These are phyloP conservation scores for Cocos nucifera DNA, from an alignment of 176 grass and related monocot genomes.

Conservation along the genomic window DNA sequence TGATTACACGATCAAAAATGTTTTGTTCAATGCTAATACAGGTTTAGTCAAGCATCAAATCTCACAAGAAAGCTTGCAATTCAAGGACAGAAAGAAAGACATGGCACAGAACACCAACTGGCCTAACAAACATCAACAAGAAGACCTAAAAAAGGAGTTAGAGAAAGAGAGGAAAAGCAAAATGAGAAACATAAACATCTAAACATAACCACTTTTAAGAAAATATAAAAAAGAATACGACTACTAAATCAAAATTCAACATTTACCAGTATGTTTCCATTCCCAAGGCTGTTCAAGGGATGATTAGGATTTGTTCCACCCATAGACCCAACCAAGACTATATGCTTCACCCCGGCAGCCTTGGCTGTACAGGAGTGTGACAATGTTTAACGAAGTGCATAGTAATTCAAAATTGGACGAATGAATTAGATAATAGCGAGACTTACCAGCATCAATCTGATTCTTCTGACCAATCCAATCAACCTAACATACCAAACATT, in stretches of 20 bases:
- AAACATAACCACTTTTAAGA: not conserved
- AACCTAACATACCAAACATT: slow-evolving; percentile 32
- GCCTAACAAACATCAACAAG: no score
- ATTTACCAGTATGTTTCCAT: slow-evolving; percentile 77
- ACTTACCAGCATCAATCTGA: slow-evolving; percentile 69
- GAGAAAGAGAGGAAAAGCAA: not conserved
- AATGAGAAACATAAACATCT: not conserved
- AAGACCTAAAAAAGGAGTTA: not conserved
- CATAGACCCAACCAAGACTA: slow-evolving; percentile 85
- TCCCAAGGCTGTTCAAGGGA: slow-evolving; percentile 73
- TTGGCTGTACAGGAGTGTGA: slow-evolving; percentile 40
- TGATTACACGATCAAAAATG: no score
- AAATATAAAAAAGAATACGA: not conserved
- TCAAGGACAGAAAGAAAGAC: no score
- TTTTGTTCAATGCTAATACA: no score
- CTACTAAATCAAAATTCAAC: not conserved
- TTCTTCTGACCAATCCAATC: slow-evolving; percentile 89
- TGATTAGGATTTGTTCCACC: slow-evolving; percentile 77
- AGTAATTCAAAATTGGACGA: not conserved
- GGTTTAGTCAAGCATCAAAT: no score
- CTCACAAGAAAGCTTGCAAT: no score
- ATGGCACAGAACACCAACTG: no score
- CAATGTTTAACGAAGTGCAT: not conserved
- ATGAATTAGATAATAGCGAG: not conserved
- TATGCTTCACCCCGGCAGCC: slow-evolving; percentile 63